A percentile compares a stretch with the other conserved stretches of the same genome.
These are phyloP conservation scores for Curvularia spicifera DNA, from an alignment of 2,329 filamentous ascomycete species.

Conservation along the genomic window DNA sequence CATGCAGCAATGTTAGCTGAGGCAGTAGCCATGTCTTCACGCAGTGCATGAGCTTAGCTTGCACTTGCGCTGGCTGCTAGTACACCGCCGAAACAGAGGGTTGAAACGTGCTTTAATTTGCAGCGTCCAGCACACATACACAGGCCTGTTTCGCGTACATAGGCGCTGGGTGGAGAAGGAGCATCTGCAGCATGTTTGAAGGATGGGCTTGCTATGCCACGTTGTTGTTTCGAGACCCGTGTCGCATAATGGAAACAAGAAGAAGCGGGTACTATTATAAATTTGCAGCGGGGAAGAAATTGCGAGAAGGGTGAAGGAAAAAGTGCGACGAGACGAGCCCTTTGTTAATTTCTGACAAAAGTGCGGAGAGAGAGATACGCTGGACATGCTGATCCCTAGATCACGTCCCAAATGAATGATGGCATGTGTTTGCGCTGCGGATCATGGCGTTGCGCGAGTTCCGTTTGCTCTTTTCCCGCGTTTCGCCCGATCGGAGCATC, in stretches of 20 bases:
- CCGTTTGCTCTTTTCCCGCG: conserved; percentile 20
- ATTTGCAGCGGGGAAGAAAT: conserved; percentile 18
- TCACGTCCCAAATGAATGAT: conserved; percentile 14
- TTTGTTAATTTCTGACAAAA: conserved; percentile 16
- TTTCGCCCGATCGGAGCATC: conserved; percentile 30
- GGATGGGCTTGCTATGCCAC: conserved; percentile 9
- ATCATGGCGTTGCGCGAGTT: conserved; percentile 17
- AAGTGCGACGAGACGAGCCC: conserved; percentile 23
- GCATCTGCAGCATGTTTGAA: conserved; percentile 5
- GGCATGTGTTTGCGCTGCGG: conserved; percentile 7
- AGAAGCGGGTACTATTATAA: neutral
- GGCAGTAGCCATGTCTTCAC: conserved; percentile 11
- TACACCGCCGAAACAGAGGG: neutral
- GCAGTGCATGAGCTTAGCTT: conserved; percentile 2
- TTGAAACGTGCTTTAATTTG: conserved; percentile 3
- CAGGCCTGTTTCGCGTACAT: conserved; percentile 1
- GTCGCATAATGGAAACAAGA: neutral
- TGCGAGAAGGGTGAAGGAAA: conserved; percentile 1
- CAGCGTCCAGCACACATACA: neutral
- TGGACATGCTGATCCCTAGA: conserved; percentile 9
- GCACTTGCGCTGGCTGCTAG: conserved; percentile 2
- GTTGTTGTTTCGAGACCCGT: conserved; percentile 21
- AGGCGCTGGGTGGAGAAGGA: neutral
- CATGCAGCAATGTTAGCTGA: conserved; percentile 12
- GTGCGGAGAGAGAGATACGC: conserved; percentile 18